Evolutionary conservation across 441 rosid species (phyloP).

Genomic region (Biscutella auriculata): DNA sequence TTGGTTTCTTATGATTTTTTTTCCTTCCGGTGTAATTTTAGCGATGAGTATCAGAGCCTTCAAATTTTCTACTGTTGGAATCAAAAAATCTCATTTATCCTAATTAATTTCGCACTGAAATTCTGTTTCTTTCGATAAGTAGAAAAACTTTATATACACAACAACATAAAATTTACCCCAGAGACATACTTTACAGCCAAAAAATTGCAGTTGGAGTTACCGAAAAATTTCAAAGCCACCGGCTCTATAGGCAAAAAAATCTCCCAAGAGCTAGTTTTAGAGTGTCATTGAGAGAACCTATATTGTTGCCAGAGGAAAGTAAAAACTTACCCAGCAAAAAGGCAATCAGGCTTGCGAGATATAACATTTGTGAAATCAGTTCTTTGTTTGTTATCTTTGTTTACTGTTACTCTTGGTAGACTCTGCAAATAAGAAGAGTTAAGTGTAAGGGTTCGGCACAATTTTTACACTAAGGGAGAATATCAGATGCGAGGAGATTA

Average conservation of each 20-base stretch:
- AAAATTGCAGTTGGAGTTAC: neutral
- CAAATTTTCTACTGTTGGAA: neutral
- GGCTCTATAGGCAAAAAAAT: neutral
- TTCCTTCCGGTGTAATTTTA: too few species aligned
- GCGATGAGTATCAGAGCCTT: neutral
- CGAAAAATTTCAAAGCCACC: neutral
- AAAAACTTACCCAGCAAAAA: neutral
- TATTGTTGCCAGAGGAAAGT: neutral
- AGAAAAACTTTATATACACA: neutral
- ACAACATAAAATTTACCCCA: neutral
- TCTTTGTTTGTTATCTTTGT: conserved; percentile 8
- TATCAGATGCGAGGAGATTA: neutral
- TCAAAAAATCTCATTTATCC: neutral
- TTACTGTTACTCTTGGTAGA: conserved; percentile 17
- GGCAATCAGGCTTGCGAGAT: neutral
- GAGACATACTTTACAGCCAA: conserved; percentile 11
- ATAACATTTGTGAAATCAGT: neutral
- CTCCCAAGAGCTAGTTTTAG: neutral
- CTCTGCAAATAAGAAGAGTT: conserved; percentile 6
- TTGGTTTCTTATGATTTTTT: neutral
- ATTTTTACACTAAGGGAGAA: neutral
- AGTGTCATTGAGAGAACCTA: neutral
- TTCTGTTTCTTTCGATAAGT: too few species aligned
- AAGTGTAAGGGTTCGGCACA: neutral
- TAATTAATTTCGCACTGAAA: neutral